Conservation (phyloP, 1,284 basidiomycete species). For the Trametes pubescens region DNA sequence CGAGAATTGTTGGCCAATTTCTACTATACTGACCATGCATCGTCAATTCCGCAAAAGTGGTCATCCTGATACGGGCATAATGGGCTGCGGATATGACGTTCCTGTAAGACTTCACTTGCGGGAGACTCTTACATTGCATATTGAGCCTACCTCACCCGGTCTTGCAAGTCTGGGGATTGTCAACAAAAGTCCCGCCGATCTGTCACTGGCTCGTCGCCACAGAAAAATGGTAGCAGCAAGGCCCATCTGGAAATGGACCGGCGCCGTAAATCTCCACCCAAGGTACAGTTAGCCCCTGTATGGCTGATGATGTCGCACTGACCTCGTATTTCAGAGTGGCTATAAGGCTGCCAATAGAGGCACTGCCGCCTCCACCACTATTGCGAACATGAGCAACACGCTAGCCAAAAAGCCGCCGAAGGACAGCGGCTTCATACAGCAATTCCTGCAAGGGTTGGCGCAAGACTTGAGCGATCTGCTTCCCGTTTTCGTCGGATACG, state of each 20-base stretch:
- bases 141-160: neutral
- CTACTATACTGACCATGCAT: constrained; percentile 13
- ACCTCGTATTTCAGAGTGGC: neutral
- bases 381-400: neutral
- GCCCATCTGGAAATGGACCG: neutral
- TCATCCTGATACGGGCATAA: neutral
- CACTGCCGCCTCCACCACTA: neutral
- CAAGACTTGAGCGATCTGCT: constrained; percentile 21
- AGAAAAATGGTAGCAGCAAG: neutral
- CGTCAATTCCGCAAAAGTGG: neutral
- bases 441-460: constrained; percentile 17
- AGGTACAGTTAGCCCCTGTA: neutral
- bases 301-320: neutral
- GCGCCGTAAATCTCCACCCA: neutral
- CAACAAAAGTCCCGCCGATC: neutral
- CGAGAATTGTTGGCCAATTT: constrained; percentile 19
- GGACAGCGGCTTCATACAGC: neutral
- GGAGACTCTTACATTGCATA: too few species aligned
- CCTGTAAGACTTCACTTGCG: neutral
- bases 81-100: neutral
- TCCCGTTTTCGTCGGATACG: constrained; percentile 19
- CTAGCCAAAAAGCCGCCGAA: neutral
- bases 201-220: neutral
- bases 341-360: too few species aligned
- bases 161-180: neutral